Conservation (phyloP, 2,329 filamentous ascomycete genomes). For the Aurifilum marmelostoma region DNA sequence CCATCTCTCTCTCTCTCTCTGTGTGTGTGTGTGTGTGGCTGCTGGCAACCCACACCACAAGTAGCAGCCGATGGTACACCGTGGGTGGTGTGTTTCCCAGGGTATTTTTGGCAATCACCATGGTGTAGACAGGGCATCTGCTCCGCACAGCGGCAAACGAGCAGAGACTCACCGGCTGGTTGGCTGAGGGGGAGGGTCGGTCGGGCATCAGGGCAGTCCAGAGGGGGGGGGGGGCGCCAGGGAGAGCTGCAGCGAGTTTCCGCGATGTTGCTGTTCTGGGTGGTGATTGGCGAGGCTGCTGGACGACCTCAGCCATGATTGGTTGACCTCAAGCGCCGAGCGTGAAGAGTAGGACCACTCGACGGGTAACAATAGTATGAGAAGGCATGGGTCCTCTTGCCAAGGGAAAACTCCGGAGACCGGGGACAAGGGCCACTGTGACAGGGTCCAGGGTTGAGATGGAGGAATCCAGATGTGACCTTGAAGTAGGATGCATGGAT, state of each 20-base stretch:
- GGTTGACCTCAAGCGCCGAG: slow-evolving; percentile 28
- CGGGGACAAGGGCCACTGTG: slow-evolving; percentile 19
- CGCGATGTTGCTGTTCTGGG: slow-evolving; percentile 22
- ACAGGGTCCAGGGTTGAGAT: slow-evolving; percentile 19
- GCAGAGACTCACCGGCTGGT: slow-evolving; percentile 37
- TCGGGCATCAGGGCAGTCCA: slow-evolving; percentile 24
- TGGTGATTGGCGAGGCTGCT: slow-evolving; percentile 27
- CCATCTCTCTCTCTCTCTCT: background rate
- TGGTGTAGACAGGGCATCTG: slow-evolving; percentile 20
- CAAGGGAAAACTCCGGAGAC: slow-evolving; percentile 16
- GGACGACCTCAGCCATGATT: slow-evolving; percentile 16
- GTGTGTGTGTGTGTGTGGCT: slow-evolving; percentile 5
- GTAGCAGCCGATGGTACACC: slow-evolving; percentile 15
- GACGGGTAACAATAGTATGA: slow-evolving; percentile 11
- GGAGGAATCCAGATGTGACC: slow-evolving; percentile 18
- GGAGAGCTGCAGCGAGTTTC: slow-evolving; percentile 21
- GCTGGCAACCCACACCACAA: slow-evolving; percentile 23
- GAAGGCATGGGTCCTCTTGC: slow-evolving; percentile 23
- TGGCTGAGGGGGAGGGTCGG: slow-evolving; percentile 31
- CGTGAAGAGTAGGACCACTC: slow-evolving; percentile 22
- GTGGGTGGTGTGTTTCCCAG: slow-evolving; percentile 24
- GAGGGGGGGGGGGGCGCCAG: slow-evolving; percentile 17
- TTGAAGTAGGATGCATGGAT: slow-evolving; percentile 17
- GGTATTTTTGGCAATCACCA: slow-evolving; percentile 37
- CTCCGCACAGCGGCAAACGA: slow-evolving; percentile 34